phyloP scores from a whole-genome alignment of 1,284 basidiomycete species.

The Moesziomyces aphidis region DNA sequence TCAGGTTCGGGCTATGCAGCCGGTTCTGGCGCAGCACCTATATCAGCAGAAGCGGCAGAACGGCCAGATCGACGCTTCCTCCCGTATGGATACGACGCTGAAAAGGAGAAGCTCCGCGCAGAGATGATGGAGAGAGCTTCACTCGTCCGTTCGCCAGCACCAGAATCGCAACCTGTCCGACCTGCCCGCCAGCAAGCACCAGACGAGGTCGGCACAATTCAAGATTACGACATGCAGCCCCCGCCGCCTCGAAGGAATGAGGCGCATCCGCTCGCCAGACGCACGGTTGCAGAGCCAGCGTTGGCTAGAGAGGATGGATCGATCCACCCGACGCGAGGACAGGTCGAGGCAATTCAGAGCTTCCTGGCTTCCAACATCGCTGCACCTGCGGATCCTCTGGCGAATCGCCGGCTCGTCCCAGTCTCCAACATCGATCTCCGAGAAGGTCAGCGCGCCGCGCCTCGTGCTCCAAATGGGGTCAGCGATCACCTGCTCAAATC shows the following conservation, averaged over 20 bases:
- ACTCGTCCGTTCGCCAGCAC: conserved; percentile 40
- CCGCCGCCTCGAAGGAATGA: conserved; percentile 45
- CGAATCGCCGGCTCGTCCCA: conserved; percentile 29
- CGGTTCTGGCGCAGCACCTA: conserved; percentile 15
- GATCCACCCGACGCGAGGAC: conserved; percentile 29
- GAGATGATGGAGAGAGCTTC: conserved; percentile 50
- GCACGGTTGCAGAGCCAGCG: conserved; percentile 10
- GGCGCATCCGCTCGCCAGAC: conserved; percentile 35
- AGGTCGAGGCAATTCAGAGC: conserved; percentile 40
- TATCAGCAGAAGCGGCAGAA: conserved; percentile 19
- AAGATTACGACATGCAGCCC: conserved; percentile 32
- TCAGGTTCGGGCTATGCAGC: conserved; percentile 31
- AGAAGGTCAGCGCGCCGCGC: conserved; percentile 18
- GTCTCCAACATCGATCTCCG: conserved; percentile 28
- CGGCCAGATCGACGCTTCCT: conserved; percentile 25
- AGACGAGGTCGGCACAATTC: conserved; percentile 5
- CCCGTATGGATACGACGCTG: conserved; percentile 46
- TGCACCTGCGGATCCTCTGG: conserved; percentile 30
- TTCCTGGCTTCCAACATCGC: conserved; percentile 44
- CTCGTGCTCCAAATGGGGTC: not conserved
- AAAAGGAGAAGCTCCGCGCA: conserved; percentile 37
- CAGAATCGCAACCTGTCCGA: conserved; percentile 8
- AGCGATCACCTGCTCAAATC: conserved; percentile 11
- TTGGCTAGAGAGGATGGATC: conserved; percentile 18
- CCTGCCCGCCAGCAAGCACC: conserved; percentile 1